These are phyloP conservation scores for Castanea mollissima DNA, from an alignment of 306 rosid genomes.

Conservation along the genomic window DNA sequence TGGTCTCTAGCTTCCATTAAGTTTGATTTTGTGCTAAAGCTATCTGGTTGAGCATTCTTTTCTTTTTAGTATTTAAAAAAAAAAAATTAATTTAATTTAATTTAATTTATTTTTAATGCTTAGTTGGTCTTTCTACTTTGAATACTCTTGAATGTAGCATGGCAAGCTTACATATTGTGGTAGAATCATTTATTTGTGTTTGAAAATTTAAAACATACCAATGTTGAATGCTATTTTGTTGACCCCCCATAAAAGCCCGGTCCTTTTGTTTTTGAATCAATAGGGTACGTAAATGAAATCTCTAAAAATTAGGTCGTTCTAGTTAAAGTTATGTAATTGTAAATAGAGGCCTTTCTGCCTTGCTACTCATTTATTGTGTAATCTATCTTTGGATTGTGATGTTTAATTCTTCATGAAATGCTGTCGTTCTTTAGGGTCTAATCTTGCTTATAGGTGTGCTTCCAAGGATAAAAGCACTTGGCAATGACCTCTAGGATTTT, in stretches of 20 bases:
- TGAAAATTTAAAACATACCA: background rate
- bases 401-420: background rate
- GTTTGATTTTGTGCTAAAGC: slow-evolving; percentile 19
- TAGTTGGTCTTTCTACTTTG: background rate
- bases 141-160: background rate
- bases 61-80: background rate
- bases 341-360: background rate
- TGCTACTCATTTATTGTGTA: background rate
- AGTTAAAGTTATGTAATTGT: background rate
- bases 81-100: no score
- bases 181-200: slow-evolving; percentile 1
- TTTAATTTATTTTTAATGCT: background rate
- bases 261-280: background rate
- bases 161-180: background rate
- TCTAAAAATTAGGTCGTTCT: background rate
- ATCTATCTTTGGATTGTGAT: background rate
- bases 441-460: background rate
- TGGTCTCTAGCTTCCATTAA: slow-evolving; percentile 29
- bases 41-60: background rate
- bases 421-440: background rate
- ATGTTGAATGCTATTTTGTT: background rate
- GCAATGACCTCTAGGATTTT: background rate
- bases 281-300: background rate
- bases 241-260: background rate
- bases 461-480: background rate